phyloP scores from a whole-genome alignment of 208 protist genomes.

The Trypanosomatidae sp. region DNA sequence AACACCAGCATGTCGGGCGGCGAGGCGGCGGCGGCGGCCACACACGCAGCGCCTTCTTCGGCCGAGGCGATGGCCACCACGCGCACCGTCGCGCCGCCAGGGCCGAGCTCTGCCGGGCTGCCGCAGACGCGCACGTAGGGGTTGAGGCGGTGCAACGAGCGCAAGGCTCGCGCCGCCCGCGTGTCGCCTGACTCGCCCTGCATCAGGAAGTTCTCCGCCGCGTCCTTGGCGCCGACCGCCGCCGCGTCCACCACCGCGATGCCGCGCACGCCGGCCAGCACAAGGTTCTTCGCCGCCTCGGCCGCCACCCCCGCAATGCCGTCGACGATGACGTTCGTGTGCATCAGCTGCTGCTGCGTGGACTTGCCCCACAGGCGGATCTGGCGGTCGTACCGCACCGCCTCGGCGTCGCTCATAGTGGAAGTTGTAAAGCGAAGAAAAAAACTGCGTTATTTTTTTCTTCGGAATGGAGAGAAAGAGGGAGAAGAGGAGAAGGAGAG shows the following conservation, averaged over 20 bases:
- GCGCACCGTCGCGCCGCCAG: background rate
- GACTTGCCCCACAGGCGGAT: constrained; percentile 92
- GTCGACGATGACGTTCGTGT: constrained; percentile 51
- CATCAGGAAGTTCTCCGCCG: constrained; percentile 59
- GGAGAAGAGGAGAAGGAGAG: no score
- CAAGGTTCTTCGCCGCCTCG: constrained; percentile 92
- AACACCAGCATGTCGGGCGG: constrained; percentile 19
- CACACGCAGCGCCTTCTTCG: constrained; percentile 14
- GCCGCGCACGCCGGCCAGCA: constrained; percentile 82
- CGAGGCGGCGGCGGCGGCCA: background rate
- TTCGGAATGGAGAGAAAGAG: no score
- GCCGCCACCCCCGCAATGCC: constrained; percentile 56
- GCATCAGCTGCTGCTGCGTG: constrained; percentile 83
- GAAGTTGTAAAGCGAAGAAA: no score
- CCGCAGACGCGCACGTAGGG: constrained; percentile 35
- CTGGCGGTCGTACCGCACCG: constrained; percentile 92
- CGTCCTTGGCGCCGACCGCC: constrained; percentile 23
- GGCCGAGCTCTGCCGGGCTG: background rate
- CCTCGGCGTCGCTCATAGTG: constrained; percentile 66
- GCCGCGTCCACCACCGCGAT: constrained; percentile 48
- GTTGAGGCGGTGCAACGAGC: constrained; percentile 40
- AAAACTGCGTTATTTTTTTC: no score
- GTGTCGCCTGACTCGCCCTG: constrained; percentile 34
- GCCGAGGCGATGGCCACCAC: constrained; percentile 15
- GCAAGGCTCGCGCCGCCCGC: constrained; percentile 20